Base-by-base conservation (phyloP, 2,329 filamentous ascomycete species). In the Fusarium sp. region DNA sequence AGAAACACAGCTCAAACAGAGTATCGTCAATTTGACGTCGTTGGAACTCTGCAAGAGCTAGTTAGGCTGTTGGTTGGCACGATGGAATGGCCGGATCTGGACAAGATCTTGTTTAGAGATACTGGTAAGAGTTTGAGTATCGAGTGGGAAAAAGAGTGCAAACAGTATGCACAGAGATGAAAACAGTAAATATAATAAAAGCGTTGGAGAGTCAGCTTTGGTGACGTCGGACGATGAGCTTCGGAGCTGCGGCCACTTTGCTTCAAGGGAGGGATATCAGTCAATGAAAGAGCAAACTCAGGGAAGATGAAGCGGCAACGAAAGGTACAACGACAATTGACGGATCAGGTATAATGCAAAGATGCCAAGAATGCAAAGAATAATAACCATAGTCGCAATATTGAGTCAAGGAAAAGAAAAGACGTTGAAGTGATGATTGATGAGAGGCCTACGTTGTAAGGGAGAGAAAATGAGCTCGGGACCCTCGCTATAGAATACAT, bases 301-400 rank as follows among this genome's bases (percentile, higher is more conserved):
- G n/a, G 69, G 65, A 72, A 62, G 72, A 57, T 74, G 72, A 41
- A 54, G 57, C 30, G 68, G 68, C 10, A 74, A n/a, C 24, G 72
- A 73, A 30, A 68, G 58, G 61, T 63, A 62, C 48, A 75, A 67
- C 18, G 73, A 75, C 51, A 65, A 68, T 63, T 73, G 68, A 57
- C 69, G 61, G 42, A 72, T 60, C 38, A 74, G 63, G 68, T 74
- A 74, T 18, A 74, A 47, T 47, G 67, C 51, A 45, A 55, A 74
- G 48, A 74, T 63, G 50, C 63, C 68, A 59, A 74, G 71, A 41
- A 74, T 50, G 47, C 63, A 74, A 59, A 74, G 62, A 72, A 74
- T 68, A 74, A 72, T 51, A 59, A 74, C 63, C 71, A 74, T 74
- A 74, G 68, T 74, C 71, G 68, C 63, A 60, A 56, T 32, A 58